A percentile compares a stretch with the other conserved stretches of the same genome.
Evolutionary conservation across 768 basidiomycete genomes (phyloP).

Genomic region (Collybiopsis luxurians): DNA sequence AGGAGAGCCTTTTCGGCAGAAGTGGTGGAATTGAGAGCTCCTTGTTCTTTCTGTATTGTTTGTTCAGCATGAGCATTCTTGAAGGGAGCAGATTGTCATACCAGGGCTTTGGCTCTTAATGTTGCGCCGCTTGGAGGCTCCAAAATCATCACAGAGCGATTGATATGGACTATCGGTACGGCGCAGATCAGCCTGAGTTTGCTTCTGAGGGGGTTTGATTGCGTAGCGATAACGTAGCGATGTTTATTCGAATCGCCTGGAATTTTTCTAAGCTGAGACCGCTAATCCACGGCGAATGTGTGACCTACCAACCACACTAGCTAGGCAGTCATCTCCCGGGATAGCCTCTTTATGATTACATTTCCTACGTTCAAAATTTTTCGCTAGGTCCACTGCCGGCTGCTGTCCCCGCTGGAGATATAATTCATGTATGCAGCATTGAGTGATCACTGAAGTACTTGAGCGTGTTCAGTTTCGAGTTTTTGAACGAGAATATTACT

Average conservation of each 20-base stretch:
- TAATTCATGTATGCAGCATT: conserved; percentile 93
- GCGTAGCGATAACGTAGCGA: conserved; percentile 87
- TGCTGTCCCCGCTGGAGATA: conserved; percentile 82
- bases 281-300: background rate
- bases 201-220: conserved; percentile 69
- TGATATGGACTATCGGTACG: conserved; percentile 88
- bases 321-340: conserved; percentile 78
- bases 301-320: conserved; percentile 72
- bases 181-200: conserved; percentile 74
- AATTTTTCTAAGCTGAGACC: background rate
- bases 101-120: conserved; percentile 61
- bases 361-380: conserved; percentile 87
- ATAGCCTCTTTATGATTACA: conserved; percentile 95
- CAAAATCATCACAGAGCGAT: conserved; percentile 88
- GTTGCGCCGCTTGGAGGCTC: conserved; percentile 87
- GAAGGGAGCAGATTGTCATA: conserved; percentile 23
- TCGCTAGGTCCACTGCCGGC: conserved; percentile 82
- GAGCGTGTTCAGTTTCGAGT: conserved; percentile 34
- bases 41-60: conserved; percentile 56
- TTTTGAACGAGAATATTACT: conserved; percentile 27
- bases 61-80: background rate
- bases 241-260: conserved; percentile 85
- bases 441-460: conserved; percentile 88
- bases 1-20: conserved; percentile 42
- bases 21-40: conserved; percentile 47